phyloP scores from a whole-genome alignment of 2,329 filamentous ascomycete species.

The Thelonectria rubi region DNA sequence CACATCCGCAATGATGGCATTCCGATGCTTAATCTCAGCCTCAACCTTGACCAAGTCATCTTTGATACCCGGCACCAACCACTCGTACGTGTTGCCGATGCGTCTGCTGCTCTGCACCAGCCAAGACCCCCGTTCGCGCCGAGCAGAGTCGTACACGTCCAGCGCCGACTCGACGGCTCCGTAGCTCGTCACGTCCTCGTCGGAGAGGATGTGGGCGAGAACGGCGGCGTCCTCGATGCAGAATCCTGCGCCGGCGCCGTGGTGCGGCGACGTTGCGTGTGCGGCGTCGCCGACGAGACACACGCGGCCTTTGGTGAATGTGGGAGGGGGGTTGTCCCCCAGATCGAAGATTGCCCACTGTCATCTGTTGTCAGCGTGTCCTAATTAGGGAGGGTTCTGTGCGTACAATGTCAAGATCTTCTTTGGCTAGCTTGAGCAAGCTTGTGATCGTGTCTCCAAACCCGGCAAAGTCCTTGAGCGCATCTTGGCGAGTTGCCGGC shows the following conservation, averaged over 20 bases:
- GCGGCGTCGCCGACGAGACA: slow-evolving; percentile 24
- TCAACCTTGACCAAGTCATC: slow-evolving; percentile 16
- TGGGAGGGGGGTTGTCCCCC: slow-evolving; percentile 15
- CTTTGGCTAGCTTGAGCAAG: slow-evolving; percentile 44
- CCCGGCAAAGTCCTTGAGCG: slow-evolving; percentile 47
- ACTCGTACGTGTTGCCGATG: slow-evolving; percentile 22
- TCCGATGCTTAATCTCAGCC: slow-evolving; percentile 18
- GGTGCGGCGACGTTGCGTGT: slow-evolving; percentile 22
- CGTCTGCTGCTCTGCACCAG: slow-evolving; percentile 20
- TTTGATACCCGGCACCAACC: slow-evolving; percentile 14
- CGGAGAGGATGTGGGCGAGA: slow-evolving; percentile 9
- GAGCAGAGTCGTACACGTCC: slow-evolving; percentile 9
- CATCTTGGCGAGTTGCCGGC: slow-evolving; percentile 44
- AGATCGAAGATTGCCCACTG: slow-evolving; percentile 27
- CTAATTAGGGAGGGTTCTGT: too few relatives aligned
- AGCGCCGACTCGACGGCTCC: slow-evolving; percentile 6
- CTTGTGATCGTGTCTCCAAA: slow-evolving; percentile 46
- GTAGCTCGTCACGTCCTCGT: background rate
- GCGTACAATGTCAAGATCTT: slow-evolving; percentile 38
- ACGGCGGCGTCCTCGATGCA: slow-evolving; percentile 24
- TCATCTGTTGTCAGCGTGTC: background rate
- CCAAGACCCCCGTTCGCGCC: slow-evolving; percentile 15
- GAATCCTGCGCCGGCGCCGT: slow-evolving; percentile 20
- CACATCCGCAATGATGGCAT: slow-evolving; percentile 19
- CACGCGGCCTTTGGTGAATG: slow-evolving; percentile 10